Base-by-base conservation (phyloP, 1,139 yeast species). In the Magnusiomyces tetraspermus region DNA sequence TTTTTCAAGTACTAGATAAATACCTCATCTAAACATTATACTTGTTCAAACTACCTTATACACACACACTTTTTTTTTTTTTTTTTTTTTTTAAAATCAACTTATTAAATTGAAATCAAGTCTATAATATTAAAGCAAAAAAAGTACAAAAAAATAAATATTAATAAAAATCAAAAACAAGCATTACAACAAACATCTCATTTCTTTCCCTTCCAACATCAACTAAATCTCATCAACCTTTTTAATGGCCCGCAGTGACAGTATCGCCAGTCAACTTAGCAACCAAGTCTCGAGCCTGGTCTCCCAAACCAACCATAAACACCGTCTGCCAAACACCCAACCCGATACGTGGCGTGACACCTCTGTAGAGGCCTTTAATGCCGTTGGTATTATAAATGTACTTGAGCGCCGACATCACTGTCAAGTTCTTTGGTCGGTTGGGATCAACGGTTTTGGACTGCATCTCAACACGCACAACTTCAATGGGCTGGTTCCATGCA, bases 281-380 rank as follows among this genome's bases (percentile, higher is more conserved):
- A 49, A 82, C 82, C 53, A 76, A 73, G 53, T 81, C 86, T 67
- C 79, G 82, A 44, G 87, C 87, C 70, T 89, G 86, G 68, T 92
- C 98, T 66, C 97, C 98, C 61, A 92, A 82, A n/a, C 96, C 97
- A 56, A 92, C 97, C 97, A 92, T 92, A 71, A 95, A 92, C 48
- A 92, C 88, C 1, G 98, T 92, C 75, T 92, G 98, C 97, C 97
- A 92, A 59, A 92, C 85, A 60, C 97, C 95, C 62, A 92, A 78
- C 53, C 96, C 97, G 60, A 92, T 80, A 76, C 98, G 85, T 61
- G 98, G 98, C 13, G 97, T 80, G 48, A 90, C 97, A 66, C 98
- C 98, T 70, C 96, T 80, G 70, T 90, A 92, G 60, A 92, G 79
- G 53, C 98, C 98, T 73, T 82, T 83, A 57, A 89, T 59, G 61